Percentiles rank a stretch among this genome's conserved stretches.
Conservation (phyloP, 2,329 filamentous ascomycete species). For the Fusarium sororula region DNA sequence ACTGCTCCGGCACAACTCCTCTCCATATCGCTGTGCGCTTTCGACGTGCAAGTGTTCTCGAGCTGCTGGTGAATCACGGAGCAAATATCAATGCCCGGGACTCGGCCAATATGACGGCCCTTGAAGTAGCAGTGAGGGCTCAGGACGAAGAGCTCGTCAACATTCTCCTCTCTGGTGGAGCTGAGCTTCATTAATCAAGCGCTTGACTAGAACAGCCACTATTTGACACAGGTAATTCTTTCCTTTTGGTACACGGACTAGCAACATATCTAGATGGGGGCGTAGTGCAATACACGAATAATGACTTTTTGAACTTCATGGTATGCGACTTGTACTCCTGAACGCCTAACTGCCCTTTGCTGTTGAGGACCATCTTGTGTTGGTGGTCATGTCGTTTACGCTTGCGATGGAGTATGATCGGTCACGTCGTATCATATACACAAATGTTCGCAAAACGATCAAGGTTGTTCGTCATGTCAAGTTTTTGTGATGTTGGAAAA, state of each 20-base stretch:
- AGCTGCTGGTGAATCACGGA: not conserved
- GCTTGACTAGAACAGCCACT: not conserved
- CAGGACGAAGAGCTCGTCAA: not conserved
- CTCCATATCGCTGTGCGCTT: not conserved
- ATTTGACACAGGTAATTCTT: not conserved
- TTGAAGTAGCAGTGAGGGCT: not conserved
- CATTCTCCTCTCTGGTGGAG: not conserved
- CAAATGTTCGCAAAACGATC: not conserved
- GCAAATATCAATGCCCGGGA: not conserved
- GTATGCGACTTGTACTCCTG: not conserved
- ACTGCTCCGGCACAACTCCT: not conserved
- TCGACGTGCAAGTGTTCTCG: not conserved
- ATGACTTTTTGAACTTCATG: not conserved
- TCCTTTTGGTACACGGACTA: not conserved
- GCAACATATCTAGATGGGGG: not conserved
- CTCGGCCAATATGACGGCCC: not conserved
- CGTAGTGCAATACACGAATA: not conserved
- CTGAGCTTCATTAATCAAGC: not conserved
- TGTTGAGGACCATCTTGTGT: not conserved
- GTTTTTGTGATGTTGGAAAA: not conserved
- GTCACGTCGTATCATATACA: no score
- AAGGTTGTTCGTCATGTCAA: not conserved
- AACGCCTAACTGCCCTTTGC: not conserved
- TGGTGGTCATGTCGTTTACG: not conserved
- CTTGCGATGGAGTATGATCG: not conserved